These are phyloP conservation scores for Ustilago curta DNA, from an alignment of 1,284 basidiomycete species.

Conservation along the genomic window DNA sequence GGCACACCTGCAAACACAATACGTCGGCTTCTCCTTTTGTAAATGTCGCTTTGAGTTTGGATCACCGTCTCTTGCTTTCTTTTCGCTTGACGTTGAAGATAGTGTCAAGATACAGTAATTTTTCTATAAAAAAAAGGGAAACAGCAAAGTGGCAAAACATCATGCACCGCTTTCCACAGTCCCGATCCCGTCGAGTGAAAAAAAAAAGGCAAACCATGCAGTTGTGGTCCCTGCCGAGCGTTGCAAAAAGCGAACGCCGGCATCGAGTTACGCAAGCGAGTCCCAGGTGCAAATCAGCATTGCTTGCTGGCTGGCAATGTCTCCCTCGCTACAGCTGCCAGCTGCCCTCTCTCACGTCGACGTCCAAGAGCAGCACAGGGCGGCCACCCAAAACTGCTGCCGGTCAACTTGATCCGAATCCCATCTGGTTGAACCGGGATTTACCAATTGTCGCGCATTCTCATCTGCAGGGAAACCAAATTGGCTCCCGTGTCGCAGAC, in stretches of 20 bases:
- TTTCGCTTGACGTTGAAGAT: no score
- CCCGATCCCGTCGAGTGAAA: not conserved
- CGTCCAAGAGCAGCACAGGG: no score
- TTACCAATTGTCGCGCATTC: not conserved
- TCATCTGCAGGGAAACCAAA: no score
- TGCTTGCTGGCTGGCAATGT: no score
- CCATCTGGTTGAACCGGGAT: not conserved
- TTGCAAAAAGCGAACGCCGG: constrained; percentile 14
- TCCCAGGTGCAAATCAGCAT: not conserved
- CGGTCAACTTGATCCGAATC: constrained; percentile 6
- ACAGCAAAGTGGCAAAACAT: not conserved
- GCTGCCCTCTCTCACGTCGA: no score
- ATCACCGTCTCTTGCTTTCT: no score
- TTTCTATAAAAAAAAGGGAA: no score
- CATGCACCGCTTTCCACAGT: not conserved
- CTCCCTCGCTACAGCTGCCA: no score
- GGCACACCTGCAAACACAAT: no score
- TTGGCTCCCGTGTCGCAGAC: not conserved
- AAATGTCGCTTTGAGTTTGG: no score
- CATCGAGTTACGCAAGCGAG: constrained; percentile 20
- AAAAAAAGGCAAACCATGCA: not conserved
- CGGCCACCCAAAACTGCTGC: not conserved
- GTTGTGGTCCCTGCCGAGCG: not conserved
- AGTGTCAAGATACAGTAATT: no score
- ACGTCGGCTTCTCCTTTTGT: no score